Evolutionary conservation across 2,329 filamentous ascomycete species (phyloP), one percentile per base, ranked within the genome.

Genomic region (Pezicula radicicola): DNA sequence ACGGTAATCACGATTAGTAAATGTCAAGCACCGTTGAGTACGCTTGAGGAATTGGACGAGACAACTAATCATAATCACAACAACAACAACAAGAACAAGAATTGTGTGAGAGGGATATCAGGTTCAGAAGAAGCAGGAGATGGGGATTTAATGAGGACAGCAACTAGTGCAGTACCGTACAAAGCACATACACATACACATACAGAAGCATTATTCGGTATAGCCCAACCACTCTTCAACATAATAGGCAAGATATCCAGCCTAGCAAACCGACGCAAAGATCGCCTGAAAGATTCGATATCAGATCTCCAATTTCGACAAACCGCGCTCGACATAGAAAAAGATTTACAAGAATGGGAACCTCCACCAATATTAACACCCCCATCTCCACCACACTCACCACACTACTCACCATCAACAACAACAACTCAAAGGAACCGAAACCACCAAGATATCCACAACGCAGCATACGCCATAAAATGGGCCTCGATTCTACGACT

Each of bases 171-270:
- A 25, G 25, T 25, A 25, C 6, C 25, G 4, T 25, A 4, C 6
- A 25, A 3, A 25, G 25, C 25, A 25, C 25, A 25, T 25, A 25
- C 25, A 25, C 16, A 18, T 7, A 42, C 37, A 49, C 47, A 77
- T 57, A 57, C 54, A 30, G 47, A 56, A 51, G 50, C 28, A 48
- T n/a, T 48, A 15, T 49, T 49, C 27, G 39, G 47, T 13, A 30
- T 49, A 36, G 28, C 25, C 37, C 46, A 50, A 19, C 37, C 49
- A 39, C 13, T 52, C 8, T 49, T 49, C 39, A 27, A 37, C 25
- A 25, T 50, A 46, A 49, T 43, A n/a, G 47, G 47, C 36, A 49
- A 49, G 47, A 49, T 43, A 15, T 49, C 47, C 3, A 43, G 21
- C 12, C 44, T 49, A 13, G 37, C 47, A 13, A 27, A 41, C 18